Percentiles rank a stretch among this genome's conserved stretches.
These are phyloP conservation scores for Teunomyces kruisii DNA, from an alignment of 805 yeast genomes.

Conservation along the genomic window DNA sequence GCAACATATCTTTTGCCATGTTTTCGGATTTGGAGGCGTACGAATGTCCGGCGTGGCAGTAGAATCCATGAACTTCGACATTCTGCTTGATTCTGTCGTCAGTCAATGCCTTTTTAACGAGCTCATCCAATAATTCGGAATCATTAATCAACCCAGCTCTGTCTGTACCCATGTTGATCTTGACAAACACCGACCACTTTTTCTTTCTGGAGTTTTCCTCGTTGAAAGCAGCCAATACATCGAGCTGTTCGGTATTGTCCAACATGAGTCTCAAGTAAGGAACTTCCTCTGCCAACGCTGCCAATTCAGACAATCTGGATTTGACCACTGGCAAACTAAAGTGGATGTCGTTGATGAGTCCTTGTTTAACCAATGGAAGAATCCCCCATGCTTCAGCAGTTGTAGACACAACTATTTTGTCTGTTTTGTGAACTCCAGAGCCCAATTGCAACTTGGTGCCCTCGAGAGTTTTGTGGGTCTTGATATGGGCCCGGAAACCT, in stretches of 20 bases:
- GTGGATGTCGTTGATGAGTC: constrained; percentile 32
- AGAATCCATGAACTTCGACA: constrained; percentile 61
- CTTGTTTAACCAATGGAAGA: constrained; percentile 37
- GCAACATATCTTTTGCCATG: constrained; percentile 47
- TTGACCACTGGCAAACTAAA: constrained; percentile 47
- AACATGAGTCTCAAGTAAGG: constrained; percentile 55
- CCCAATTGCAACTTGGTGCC: constrained; percentile 59
- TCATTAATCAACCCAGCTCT: constrained; percentile 57
- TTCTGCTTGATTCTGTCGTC: constrained; percentile 22
- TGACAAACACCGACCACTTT: constrained; percentile 65
- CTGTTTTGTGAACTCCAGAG: constrained; percentile 35
- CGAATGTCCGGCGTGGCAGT: constrained; percentile 80
- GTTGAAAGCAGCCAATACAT: constrained; percentile 41
- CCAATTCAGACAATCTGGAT: constrained; percentile 49
- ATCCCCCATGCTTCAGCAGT: constrained; percentile 63
- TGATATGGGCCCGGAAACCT: constrained; percentile 68
- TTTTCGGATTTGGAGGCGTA: constrained; percentile 48
- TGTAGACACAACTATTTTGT: constrained; percentile 66
- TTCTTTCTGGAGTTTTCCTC: constrained; percentile 17
- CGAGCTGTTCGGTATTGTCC: constrained; percentile 60
- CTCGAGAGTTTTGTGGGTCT: constrained; percentile 70
- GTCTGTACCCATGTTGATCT: constrained; percentile 69
- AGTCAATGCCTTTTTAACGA: constrained; percentile 31
- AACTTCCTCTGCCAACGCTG: constrained; percentile 40
- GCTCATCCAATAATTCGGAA: constrained; percentile 32